Conservation (phyloP, 352 stramenopile species). For the Pythium rishiriense region DNA sequence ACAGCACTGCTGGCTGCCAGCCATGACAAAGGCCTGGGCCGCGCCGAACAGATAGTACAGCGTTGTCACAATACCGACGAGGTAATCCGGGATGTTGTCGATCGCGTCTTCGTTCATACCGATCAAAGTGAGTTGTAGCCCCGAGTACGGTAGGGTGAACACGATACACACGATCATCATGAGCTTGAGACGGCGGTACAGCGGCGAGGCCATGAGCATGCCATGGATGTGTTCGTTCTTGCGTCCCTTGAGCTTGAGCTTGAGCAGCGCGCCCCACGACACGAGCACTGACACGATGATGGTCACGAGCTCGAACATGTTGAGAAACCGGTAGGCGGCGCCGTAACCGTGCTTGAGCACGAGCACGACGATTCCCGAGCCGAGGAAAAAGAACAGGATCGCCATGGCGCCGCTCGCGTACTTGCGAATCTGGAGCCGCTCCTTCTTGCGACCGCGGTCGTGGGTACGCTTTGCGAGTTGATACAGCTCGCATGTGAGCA, state of each 20-base stretch:
- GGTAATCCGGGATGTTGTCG: constrained; percentile 52
- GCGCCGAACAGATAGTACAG: constrained; percentile 69
- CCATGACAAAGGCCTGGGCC: constrained; percentile 65
- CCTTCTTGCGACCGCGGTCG: constrained; percentile 47
- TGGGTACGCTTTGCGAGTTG: constrained; percentile 59
- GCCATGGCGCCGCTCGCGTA: constrained; percentile 40
- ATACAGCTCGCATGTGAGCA: constrained; percentile 57
- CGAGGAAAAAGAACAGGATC: constrained; percentile 39
- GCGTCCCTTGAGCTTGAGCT: constrained; percentile 44
- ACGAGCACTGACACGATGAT: constrained; percentile 59
- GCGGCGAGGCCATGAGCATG: constrained; percentile 60
- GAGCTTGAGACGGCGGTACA: constrained; percentile 65
- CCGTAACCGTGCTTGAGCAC: constrained; percentile 57
- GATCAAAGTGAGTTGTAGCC: constrained; percentile 51
- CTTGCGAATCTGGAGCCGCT: constrained; percentile 51
- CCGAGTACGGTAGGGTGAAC: constrained; percentile 70
- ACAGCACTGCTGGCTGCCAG: constrained; percentile 63
- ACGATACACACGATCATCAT: constrained; percentile 64
- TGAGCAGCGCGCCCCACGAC: constrained; percentile 38
- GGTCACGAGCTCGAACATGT: constrained; percentile 43
- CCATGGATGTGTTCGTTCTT: constrained; percentile 76
- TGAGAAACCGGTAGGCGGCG: constrained; percentile 49
- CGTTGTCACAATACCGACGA: constrained; percentile 56
- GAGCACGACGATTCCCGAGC: constrained; percentile 37
- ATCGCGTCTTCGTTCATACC: constrained; percentile 39